Evolutionary conservation across 495 filamentous ascomycete species (phyloP).

Genomic region (Cercophora samala): DNA sequence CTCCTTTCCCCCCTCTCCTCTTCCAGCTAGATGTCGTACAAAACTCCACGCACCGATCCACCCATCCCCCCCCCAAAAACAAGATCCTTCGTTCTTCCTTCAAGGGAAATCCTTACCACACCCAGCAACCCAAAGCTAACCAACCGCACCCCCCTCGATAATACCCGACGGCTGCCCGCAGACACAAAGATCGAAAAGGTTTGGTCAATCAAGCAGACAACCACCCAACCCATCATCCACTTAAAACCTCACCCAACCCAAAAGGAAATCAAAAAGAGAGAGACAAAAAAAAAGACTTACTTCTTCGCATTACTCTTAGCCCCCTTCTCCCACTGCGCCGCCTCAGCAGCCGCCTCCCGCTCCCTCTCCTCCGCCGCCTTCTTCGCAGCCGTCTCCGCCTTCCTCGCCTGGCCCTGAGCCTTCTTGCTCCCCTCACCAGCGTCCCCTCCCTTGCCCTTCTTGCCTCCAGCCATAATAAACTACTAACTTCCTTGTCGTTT

Average conservation of each 20-base stretch:
- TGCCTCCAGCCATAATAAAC: slow-evolving; percentile 57
- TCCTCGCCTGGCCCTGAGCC: slow-evolving; percentile 83
- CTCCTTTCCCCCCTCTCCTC: neutral
- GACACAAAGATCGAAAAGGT: neutral
- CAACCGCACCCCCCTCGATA: too few relatives aligned
- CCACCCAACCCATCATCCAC: too few relatives aligned
- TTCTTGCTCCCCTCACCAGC: slow-evolving; percentile 62
- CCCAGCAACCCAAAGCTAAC: neutral
- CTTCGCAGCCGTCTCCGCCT: slow-evolving; percentile 77
- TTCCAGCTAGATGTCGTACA: too few relatives aligned
- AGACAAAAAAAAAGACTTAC: slow-evolving; percentile 46
- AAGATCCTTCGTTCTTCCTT: neutral
- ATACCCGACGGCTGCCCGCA: neutral
- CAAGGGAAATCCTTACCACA: neutral
- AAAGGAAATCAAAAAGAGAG: neutral
- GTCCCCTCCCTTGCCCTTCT: slow-evolving; percentile 59
- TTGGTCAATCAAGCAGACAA: too few relatives aligned
- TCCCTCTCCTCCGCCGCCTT: slow-evolving; percentile 70
- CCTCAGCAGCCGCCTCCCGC: slow-evolving; percentile 67
- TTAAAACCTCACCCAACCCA: too few relatives aligned
- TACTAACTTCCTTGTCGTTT: neutral
- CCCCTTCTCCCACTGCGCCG: slow-evolving; percentile 79
- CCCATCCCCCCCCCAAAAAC: too few relatives aligned
- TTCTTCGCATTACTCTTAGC: slow-evolving; percentile 81
- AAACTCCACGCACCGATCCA: too few relatives aligned